Conservation (phyloP, 2,329 filamentous ascomycete species). For the Nemania sp. region DNA sequence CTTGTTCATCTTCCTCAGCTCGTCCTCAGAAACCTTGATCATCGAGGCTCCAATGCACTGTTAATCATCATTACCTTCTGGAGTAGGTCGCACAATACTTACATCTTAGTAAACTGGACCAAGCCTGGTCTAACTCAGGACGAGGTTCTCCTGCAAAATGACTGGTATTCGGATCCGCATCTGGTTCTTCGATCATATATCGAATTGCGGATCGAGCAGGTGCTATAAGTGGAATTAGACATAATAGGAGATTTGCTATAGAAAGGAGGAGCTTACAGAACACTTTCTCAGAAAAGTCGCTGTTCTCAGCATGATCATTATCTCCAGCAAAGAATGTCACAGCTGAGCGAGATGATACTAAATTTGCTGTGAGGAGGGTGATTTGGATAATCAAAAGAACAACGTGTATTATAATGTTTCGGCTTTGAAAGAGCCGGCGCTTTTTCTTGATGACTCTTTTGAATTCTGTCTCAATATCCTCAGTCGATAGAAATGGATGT, state of each 20-base stretch:
- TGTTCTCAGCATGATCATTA: no score
- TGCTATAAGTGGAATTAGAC: background rate
- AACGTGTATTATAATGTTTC: no score
- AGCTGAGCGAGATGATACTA: no score
- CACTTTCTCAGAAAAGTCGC: no score
- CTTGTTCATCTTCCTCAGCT: slow-evolving; percentile 12
- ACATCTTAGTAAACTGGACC: slow-evolving; percentile 8
- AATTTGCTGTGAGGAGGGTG: no score
- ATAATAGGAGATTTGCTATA: background rate
- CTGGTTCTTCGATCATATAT: background rate
- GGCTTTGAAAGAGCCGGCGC: no score
- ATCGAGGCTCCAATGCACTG: slow-evolving; percentile 1
- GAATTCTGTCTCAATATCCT: no score
- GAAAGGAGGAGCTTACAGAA: no score
- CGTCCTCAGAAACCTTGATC: slow-evolving; percentile 1
- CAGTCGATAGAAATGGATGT: no score
- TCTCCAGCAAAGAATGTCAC: no score
- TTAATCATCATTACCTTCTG: background rate
- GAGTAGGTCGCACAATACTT: background rate
- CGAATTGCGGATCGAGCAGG: background rate
- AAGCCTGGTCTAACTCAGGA: slow-evolving; percentile 9
- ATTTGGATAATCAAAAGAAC: no score
- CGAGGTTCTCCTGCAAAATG: slow-evolving; percentile 6
- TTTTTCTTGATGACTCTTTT: no score
- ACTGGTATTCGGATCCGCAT: background rate